Conservation (phyloP, 805 yeast genomes). For the Saturnispora sanitii region DNA sequence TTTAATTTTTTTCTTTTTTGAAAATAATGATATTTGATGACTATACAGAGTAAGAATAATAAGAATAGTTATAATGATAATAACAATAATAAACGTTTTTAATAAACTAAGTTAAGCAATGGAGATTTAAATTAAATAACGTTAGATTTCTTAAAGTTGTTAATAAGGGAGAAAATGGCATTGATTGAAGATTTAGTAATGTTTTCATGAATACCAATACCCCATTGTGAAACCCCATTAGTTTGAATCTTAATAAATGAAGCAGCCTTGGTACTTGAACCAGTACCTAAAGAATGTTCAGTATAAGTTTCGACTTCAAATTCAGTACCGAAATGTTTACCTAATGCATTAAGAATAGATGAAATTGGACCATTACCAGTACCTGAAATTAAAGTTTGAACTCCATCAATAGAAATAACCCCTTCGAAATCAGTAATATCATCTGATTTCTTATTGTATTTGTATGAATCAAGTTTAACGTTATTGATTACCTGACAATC, state of each 20-base stretch:
- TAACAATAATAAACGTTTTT: too few relatives aligned
- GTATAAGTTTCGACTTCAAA: constrained; percentile 58
- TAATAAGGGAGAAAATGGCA: constrained; percentile 57
- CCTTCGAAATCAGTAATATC: constrained; percentile 36
- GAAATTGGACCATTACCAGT: constrained; percentile 75
- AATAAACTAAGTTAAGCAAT: background rate
- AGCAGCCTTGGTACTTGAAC: constrained; percentile 65
- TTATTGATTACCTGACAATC: constrained; percentile 27
- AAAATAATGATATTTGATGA: background rate
- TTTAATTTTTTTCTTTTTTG: background rate
- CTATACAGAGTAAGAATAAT: too few relatives aligned
- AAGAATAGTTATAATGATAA: background rate
- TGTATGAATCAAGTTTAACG: constrained; percentile 34
- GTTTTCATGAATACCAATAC: constrained; percentile 87
- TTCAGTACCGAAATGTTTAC: constrained; percentile 39
- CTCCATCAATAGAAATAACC: constrained; percentile 30
- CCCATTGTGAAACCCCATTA: constrained; percentile 46
- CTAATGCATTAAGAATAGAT: constrained; percentile 56
- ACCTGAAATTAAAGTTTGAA: constrained; percentile 35
- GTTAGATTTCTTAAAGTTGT: constrained; percentile 29
- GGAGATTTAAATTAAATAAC: constrained; percentile 7
- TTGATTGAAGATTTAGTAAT: constrained; percentile 77
- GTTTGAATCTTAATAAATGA: constrained; percentile 41
- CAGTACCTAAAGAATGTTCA: constrained; percentile 67
- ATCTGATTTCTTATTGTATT: constrained; percentile 28